Base-by-base conservation (phyloP, 2,329 filamentous ascomycete genomes). In the Mariannaea elegans region DNA sequence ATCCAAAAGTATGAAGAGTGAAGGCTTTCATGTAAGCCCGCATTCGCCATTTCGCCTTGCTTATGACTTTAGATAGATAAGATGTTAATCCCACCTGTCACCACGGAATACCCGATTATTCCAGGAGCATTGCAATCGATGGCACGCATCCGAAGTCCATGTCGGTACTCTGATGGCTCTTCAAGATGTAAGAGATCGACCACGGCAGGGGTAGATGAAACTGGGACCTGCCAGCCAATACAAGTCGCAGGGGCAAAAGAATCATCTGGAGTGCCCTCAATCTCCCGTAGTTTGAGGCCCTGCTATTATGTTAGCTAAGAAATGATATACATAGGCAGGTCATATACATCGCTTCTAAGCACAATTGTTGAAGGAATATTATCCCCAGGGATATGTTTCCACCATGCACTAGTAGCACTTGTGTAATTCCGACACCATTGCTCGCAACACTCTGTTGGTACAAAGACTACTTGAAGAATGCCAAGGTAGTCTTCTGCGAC, bases 131-230 rank as follows among this genome's bases (percentile, higher is more conserved):
- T 61, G 19, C 53, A 58, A 8, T 63, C 44, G 14, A 63, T 44
- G 23, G 44, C 53, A 12, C 52, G 42, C 61, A 63, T 61, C 27
- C 57, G 39, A 10, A 63, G 56, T 14, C 53, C 32, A 13, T 2
- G 19, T 31, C 27, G 21, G 19, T 45, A n/a, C 18, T 44, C 14
- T 21, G 4, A 29, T 48, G 24, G 44, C 38, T 4, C 55, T 27
- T 51, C 5, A 2, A 58, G 45, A 7, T 56, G 54, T n/a, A 61
- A 52, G 36, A 54, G 39, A 38, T 61, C 18, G 31, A 63, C 18
- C 2, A 46, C 27, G 10, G 24, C 3, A 19, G 61, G 61, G 7
- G 52, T 24, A 13, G 23, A 51, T 23, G 44, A 19, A 12, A 58
- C 27, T 27, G 52, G 52, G 18, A 45, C 29, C 51, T 57, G 48